phyloP scores from a whole-genome alignment of 257 asterid species.

The Hygrophila difformis region DNA sequence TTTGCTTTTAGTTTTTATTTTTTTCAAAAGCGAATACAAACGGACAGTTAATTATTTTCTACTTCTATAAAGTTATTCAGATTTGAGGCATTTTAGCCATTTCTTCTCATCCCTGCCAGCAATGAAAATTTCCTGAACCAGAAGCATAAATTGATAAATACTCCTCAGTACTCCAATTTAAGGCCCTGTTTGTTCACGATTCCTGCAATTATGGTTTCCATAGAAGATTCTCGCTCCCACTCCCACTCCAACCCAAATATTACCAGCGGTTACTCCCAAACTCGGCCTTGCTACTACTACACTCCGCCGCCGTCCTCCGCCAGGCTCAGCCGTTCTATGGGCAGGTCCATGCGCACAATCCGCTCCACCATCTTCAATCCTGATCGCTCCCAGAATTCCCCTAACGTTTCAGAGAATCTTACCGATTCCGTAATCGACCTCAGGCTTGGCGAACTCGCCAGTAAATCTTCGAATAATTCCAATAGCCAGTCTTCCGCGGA shows the following conservation, averaged over 20 bases:
- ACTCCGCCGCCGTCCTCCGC: constrained; percentile 61
- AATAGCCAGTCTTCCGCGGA: constrained; percentile 26
- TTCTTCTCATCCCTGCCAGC: constrained; percentile 18
- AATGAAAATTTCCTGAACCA: constrained; percentile 21
- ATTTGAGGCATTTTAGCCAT: constrained; percentile 16
- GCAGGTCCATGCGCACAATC: constrained; percentile 54
- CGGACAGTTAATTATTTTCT: too few relatives aligned
- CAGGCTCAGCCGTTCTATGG: constrained; percentile 46
- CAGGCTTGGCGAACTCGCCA: constrained; percentile 63
- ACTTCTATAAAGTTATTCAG: constrained; percentile 10
- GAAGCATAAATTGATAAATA: background rate
- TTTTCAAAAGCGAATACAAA: too few relatives aligned
- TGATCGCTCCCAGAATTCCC: constrained; percentile 25
- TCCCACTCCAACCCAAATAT: constrained; percentile 45
- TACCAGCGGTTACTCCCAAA: constrained; percentile 22
- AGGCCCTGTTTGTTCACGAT: background rate
- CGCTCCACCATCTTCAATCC: constrained; percentile 49
- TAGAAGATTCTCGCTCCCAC: constrained; percentile 40
- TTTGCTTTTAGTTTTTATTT: too few relatives aligned
- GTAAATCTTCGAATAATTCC: constrained; percentile 22
- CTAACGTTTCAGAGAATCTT: constrained; percentile 37
- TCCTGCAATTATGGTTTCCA: constrained; percentile 38
- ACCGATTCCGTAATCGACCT: constrained; percentile 72
- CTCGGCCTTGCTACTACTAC: constrained; percentile 42
- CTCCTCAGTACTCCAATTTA: background rate